Evolutionary conservation across 176 grass and related monocot species (phyloP).

Genomic region (Musa beccarii): DNA sequence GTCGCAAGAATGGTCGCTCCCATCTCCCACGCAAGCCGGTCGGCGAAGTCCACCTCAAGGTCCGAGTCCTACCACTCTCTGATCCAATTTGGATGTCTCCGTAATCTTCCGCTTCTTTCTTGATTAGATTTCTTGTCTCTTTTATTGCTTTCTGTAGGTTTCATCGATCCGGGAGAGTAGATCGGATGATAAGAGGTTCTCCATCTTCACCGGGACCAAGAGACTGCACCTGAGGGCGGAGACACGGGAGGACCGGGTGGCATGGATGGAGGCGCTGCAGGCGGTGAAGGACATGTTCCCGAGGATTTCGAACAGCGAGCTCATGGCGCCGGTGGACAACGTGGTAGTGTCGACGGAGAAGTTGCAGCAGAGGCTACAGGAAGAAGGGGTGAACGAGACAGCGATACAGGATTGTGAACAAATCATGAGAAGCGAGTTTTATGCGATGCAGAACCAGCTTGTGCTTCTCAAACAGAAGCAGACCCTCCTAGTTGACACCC

Average conservation of each 20-base stretch:
- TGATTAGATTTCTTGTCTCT: not conserved
- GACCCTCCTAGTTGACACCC: slow-evolving; percentile 51
- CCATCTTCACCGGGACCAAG: slow-evolving; percentile 94
- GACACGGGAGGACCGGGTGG: slow-evolving; percentile 61
- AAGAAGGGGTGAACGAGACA: slow-evolving; percentile 52
- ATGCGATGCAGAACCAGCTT: slow-evolving; percentile 69
- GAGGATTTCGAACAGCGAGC: slow-evolving; percentile 92
- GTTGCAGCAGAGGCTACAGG: slow-evolving; percentile 59
- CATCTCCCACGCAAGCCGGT: slow-evolving; percentile 43
- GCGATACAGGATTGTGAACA: slow-evolving; percentile 64
- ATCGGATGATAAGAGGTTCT: slow-evolving; percentile 87
- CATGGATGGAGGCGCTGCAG: slow-evolving; percentile 71
- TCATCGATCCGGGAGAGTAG: slow-evolving; percentile 82
- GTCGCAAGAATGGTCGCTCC: slow-evolving; percentile 36
- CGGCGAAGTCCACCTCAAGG: slow-evolving; percentile 98
- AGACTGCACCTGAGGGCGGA: slow-evolving; percentile 75
- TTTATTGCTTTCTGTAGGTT: slow-evolving; percentile 34
- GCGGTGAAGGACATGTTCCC: slow-evolving; percentile 94
- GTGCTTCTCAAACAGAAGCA: slow-evolving; percentile 71
- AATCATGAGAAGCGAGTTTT: slow-evolving; percentile 71
- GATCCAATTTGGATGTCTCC: not conserved
- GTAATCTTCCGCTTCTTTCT: not conserved
- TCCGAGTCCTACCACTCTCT: not conserved
- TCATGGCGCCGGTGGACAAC: slow-evolving; percentile 43
- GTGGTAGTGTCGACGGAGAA: slow-evolving; percentile 57